A percentile compares a stretch with the other conserved stretches of the same genome.
Conservation (phyloP, 2,329 filamentous ascomycete genomes). For the Chrysosphaeria jannelii region DNA sequence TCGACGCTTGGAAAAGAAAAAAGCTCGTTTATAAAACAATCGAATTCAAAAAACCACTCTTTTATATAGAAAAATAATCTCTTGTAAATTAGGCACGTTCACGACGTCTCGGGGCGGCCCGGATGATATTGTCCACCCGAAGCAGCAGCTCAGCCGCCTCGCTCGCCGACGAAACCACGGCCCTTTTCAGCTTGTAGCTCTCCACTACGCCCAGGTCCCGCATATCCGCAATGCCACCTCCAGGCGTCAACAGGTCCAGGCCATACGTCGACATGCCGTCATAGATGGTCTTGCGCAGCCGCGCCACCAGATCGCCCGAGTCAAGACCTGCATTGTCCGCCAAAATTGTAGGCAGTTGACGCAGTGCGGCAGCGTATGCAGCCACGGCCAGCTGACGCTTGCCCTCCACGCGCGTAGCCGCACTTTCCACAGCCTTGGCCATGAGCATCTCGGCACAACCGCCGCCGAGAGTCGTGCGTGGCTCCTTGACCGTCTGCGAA, state of each 20-base stretch:
- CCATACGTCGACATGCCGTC: slow-evolving; percentile 81
- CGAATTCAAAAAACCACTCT: no score
- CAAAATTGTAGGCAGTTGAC: slow-evolving; percentile 84
- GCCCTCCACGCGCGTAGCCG: slow-evolving; percentile 76
- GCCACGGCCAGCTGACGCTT: slow-evolving; percentile 91
- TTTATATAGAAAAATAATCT: no score
- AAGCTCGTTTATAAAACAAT: no score
- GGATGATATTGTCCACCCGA: slow-evolving; percentile 92
- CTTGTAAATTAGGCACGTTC: slow-evolving; percentile 28
- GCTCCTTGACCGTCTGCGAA: slow-evolving; percentile 86
- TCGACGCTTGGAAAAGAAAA: no score
- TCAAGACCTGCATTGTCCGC: slow-evolving; percentile 94
- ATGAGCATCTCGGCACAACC: slow-evolving; percentile 97
- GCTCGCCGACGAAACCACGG: slow-evolving; percentile 87
- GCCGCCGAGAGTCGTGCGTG: slow-evolving; percentile 75
- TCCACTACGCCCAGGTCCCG: slow-evolving; percentile 82
- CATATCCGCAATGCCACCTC: slow-evolving; percentile 88
- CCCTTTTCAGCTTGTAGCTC: slow-evolving; percentile 94
- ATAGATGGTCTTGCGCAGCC: slow-evolving; percentile 80
- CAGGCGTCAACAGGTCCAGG: slow-evolving; percentile 63
- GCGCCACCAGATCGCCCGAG: slow-evolving; percentile 74
- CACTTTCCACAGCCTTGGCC: slow-evolving; percentile 88
- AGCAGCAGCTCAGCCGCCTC: slow-evolving; percentile 88
- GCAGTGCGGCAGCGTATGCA: slow-evolving; percentile 62
- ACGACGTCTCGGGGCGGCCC: slow-evolving; percentile 58